Evolutionary conservation across 2,329 filamentous ascomycete species (phyloP).

Genomic region (Aspergillus uvarum): DNA sequence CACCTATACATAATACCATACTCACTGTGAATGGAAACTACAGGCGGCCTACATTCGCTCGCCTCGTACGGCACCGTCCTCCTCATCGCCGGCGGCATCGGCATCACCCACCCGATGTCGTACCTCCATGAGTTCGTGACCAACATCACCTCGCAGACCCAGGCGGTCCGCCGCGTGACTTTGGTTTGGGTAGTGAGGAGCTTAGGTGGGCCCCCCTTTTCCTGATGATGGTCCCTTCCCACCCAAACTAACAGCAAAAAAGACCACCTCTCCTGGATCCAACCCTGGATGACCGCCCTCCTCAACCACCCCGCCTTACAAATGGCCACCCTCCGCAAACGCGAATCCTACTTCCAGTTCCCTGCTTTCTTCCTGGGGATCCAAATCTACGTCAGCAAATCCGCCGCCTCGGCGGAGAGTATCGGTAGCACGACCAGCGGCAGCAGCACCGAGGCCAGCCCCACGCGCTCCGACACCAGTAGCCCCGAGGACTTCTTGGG

Average conservation of each 20-base stretch:
- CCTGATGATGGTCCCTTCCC: rapidly evolving
- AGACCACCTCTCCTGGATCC: conserved; percentile 38
- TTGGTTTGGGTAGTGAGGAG: conserved; percentile 37
- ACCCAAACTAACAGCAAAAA: background rate
- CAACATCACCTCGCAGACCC: conserved; percentile 23
- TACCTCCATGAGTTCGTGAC: conserved; percentile 34
- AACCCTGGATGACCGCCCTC: conserved; percentile 35
- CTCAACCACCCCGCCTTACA: conserved; percentile 29
- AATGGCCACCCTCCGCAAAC: conserved; percentile 20
- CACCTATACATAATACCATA: no score
- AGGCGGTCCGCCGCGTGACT: conserved; percentile 29
- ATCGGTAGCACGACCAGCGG: no score
- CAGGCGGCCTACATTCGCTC: conserved; percentile 33
- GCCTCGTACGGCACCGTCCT: conserved; percentile 36
- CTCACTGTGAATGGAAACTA: background rate
- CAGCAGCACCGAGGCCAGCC: no score
- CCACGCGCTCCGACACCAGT: conserved; percentile 7
- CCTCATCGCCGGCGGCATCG: conserved; percentile 38
- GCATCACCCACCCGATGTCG: conserved; percentile 38
- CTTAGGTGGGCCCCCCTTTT: conserved; percentile 25
- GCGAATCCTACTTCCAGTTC: conserved; percentile 26
- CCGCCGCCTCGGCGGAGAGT: conserved; percentile 1
- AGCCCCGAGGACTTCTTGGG: conserved; percentile 27
- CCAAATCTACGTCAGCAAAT: conserved; percentile 29
- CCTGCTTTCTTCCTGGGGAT: conserved; percentile 29